A percentile compares a stretch with the other conserved stretches of the same genome.
These are phyloP conservation scores for Adansonia rubrostipa DNA, from an alignment of 441 rosid species.

Conservation along the genomic window DNA sequence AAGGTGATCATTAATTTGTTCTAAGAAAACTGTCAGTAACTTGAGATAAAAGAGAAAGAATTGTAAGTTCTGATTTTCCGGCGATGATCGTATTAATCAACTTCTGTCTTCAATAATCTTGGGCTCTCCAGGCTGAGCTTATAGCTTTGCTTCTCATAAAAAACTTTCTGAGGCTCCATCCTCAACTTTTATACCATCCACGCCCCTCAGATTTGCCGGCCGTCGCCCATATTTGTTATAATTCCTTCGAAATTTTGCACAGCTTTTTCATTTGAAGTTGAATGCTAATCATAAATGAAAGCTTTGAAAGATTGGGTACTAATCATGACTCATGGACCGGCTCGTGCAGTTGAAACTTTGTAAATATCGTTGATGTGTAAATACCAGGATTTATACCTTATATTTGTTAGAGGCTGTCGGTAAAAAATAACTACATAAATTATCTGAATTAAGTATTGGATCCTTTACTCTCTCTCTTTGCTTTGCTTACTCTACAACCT, in stretches of 20 bases:
- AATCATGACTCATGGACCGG: conserved; percentile 28
- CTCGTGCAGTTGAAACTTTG: conserved; percentile 20
- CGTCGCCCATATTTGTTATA: conserved; percentile 47
- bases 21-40: no score
- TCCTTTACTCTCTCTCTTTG: no score
- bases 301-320: conserved; percentile 41
- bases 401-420: no score
- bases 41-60: no score
- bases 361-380: conserved; percentile 33
- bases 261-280: conserved; percentile 23
- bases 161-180: conserved; percentile 45
- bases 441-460: no score
- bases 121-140: conserved; percentile 45
- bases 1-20: background rate
- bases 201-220: conserved; percentile 41
- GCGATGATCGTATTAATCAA: no score
- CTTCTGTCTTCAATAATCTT: conserved; percentile 22
- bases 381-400: background rate
- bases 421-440: no score
- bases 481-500: no score
- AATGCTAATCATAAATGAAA: conserved; percentile 28
- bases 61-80: no score
- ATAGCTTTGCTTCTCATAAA: conserved; percentile 41
- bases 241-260: conserved; percentile 34
- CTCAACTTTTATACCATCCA: conserved; percentile 40